Base-by-base conservation (phyloP, 371 early-diverging fungal species). In the Paraphysoderma sedebokerense region DNA sequence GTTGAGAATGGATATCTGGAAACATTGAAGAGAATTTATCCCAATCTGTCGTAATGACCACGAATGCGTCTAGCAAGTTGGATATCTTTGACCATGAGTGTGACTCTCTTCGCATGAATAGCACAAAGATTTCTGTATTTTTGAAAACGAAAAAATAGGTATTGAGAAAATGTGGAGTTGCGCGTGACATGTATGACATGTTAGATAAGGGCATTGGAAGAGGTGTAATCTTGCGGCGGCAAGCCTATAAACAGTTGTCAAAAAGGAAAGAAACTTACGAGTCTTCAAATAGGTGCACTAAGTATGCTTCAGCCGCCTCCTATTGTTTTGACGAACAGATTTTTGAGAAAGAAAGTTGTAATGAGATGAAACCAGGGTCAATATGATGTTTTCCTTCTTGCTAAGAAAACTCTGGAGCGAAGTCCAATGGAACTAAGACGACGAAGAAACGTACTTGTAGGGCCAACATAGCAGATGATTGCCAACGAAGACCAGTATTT, bases 41-140 rank as follows among this genome's bases (percentile, higher is more conserved):
- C 32, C 17, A 50, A 31, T 3, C 51, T 23, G 6, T 38, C 51
- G n/a, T 38, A 29, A 23, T 51, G 55, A 8, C 88, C 88, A 31
- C 95, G 79, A 44, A 96, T 84, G 26, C 90, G 75, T 46, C 86
- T 64, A 11, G 92, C 93, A 17, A 96, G 73, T 50, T 86, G 83
- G 38, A 96, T 81, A 61, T 96, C 97, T 44, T 78, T 77, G 39
- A 80, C 79, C 85, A 90, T 84, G 12, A 93, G 56, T 0, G 97
- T 96, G 13, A 92, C 92, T 23, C 97, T 71, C 61, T 87, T 91
- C 5, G 92, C 92, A 55, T 96, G 95, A 40, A 89, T 79, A 0
- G 93, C 91, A 56, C 92, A 92, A 26, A 85, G 69, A 54, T 87
- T 88, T 1, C 79, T 79, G 59, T 30, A 46, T 22, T 27, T 49